Base-by-base conservation (phyloP, 2,329 filamentous ascomycete genomes). In the Westerdykella sp. region DNA sequence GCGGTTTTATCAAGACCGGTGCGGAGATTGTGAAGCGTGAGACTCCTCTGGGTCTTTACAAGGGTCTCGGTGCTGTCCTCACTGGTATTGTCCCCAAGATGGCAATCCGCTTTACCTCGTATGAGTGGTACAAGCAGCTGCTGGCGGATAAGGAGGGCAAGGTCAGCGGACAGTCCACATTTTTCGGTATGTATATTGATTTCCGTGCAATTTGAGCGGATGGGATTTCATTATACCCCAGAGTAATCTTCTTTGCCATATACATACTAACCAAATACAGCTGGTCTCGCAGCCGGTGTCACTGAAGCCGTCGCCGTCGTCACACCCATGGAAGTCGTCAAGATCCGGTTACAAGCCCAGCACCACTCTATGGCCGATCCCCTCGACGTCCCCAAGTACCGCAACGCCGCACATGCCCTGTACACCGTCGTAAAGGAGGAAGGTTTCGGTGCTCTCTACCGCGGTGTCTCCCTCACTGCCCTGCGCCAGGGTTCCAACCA, bases 31-130 rank as follows among this genome's bases (percentile, higher is more conserved):
- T 95, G 42, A 80, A 80, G 65, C 84, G 85, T 60, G 93, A 98
- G 73, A 96, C 93, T 12, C 87, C 89, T 1, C 74, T 98, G 30
- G 93, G 86, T 51, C 74, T 98, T 45, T 98, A 98, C 79, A 98
- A 98, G 75, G 93, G 93, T 54, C 80, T 98, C n/a, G 93, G 93
- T 49, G 93, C 93, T 43, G 93, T 98, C 34, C 69, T 97, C 46
- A 96, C 90, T 18, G 93, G 93, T 54, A 98, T 98, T 67, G 81
- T 98, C 16, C 93, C 93, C 43, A 98, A 98, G 73, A 98, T 98
- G 93, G 93, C 93, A 48, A 98, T 97, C 67, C 87, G 93, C 32
- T 98, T 98, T 73, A 95, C 91, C 38, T 95, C 87, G 43, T 98
- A 97, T 70, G 93, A 97, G 69, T 81, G 80, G 65, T 98, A 97